Evolutionary conservation across 2,329 filamentous ascomycete genomes (phyloP), one percentile per base, ranked within the genome.

Genomic region (Calonectria pseudoturangicola): DNA sequence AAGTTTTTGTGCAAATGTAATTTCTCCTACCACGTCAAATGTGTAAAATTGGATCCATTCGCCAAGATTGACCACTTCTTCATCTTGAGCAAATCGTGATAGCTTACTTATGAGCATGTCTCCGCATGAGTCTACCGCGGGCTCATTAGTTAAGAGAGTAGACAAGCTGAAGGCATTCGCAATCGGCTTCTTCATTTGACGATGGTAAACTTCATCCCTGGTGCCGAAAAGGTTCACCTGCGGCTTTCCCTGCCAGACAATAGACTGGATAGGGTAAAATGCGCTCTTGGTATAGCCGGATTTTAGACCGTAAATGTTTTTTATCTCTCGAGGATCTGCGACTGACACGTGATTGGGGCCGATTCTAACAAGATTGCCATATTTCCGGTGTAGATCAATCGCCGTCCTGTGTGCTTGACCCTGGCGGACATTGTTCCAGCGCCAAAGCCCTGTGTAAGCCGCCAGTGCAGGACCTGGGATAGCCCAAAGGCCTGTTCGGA

Each of bases 1-100:
- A 76, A 85, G 81, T 0, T 78, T 74, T 10, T 76, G 77, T 28
- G 77, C 83, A 69, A 79, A 81, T 0, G 86, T 88, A 48, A 90
- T 87, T 43, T 86, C 83, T 2, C 87, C 87, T 33, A 90, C 88
- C 2, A 89, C 87, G 72, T 89, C 86, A 54, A 88, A 87, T 2
- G 71, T 66, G 30, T 73, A 70, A n/a, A 66, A 70, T n/a, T 70
- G 71, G 25, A 70, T 54, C 67, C 60, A 70, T 33, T 68, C 56
- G 25, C 69, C 69, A 16, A 71, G 27, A 13, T 71, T 47, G 12
- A 68, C 56, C 2, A 48, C 39, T 5, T 50, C 28, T 7, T 56
- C 56, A 10, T 47, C 47, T 5, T 21, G 15, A 7, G 69, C 54
- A 10, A 62, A 71, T 2, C n/a, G 9, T 1, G 28, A 21, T 10